Conservation (phyloP, 1,284 basidiomycete genomes). For the Peniophora sp. region DNA sequence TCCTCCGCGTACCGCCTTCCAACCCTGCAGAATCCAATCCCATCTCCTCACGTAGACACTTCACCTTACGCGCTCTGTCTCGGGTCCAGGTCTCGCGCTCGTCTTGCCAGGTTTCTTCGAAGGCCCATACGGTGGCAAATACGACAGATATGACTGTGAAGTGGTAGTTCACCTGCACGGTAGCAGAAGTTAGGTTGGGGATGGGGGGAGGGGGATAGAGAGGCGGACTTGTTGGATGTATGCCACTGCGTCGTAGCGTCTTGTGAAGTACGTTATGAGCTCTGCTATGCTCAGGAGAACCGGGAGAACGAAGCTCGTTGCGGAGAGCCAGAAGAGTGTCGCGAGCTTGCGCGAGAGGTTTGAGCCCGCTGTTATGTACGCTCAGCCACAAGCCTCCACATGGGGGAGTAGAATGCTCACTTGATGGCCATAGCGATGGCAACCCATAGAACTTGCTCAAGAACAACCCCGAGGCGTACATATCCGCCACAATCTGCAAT, state of each 20-base stretch:
- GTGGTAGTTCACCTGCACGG: constrained; percentile 11
- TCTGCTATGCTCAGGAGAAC: constrained; percentile 18
- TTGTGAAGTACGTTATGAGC: constrained; percentile 11
- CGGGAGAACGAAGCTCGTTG: constrained; percentile 23
- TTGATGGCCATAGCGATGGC: too few relatives aligned
- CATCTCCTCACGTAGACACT: too few relatives aligned
- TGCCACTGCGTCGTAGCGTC: constrained; percentile 4
- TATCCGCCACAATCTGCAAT: constrained; percentile 19
- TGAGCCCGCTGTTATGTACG: too few relatives aligned
- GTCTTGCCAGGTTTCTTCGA: constrained; percentile 2
- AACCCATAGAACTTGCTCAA: constrained; percentile 4
- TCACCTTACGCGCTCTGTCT: too few relatives aligned
- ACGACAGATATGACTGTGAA: constrained; percentile 15
- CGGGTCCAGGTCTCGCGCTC: too few relatives aligned
- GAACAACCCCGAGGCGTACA: constrained; percentile 15
- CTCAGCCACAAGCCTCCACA: constrained; percentile 1
- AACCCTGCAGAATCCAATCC: too few relatives aligned
- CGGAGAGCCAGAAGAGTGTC: constrained; percentile 21
- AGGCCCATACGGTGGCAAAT: constrained; percentile 16
- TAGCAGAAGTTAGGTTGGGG: constrained; percentile 5
- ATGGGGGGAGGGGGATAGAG: too few relatives aligned
- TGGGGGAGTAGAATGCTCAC: background rate
- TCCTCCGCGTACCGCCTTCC: too few relatives aligned
- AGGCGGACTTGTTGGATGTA: too few relatives aligned
- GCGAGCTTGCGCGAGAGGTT: constrained; percentile 5